Percentiles rank a stretch among this genome's conserved stretches.
These are phyloP conservation scores for Chionographis japonica DNA, from an alignment of 106 monocot genomes.

Conservation along the genomic window DNA sequence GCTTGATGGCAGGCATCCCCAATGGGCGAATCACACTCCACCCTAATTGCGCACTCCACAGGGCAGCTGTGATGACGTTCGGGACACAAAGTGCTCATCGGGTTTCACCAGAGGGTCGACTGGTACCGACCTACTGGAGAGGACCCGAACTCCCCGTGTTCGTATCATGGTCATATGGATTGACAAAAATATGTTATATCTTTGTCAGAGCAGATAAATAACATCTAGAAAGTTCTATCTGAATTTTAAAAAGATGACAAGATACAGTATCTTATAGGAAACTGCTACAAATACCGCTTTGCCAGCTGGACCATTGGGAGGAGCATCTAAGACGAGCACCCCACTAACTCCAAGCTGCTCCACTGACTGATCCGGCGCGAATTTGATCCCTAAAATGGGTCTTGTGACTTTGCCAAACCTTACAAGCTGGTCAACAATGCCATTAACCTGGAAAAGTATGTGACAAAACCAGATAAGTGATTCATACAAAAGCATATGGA, in stretches of 20 bases:
- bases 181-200: too few species aligned
- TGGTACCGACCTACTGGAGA: too few species aligned
- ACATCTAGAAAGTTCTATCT: background rate
- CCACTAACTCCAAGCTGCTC: constrained; percentile 96
- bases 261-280: background rate
- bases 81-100: too few species aligned
- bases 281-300: constrained; percentile 65
- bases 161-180: too few species aligned
- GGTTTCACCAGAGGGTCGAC: too few species aligned
- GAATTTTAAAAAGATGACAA: background rate
- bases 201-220: too few species aligned
- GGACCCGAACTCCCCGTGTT: too few species aligned
- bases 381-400: constrained; percentile 94
- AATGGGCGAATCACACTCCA: too few species aligned
- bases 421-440: constrained; percentile 95
- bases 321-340: constrained; percentile 95
- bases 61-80: too few species aligned
- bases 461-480: background rate
- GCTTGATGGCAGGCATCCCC: too few species aligned
- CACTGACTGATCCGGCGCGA: constrained; percentile 99
- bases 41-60: too few species aligned
- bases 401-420: constrained; percentile 94
- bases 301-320: constrained; percentile 88
- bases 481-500: background rate
- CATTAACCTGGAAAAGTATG: constrained; percentile 53